phyloP scores from a whole-genome alignment of 2,329 filamentous ascomycete species.

The Microcera coccophila region DNA sequence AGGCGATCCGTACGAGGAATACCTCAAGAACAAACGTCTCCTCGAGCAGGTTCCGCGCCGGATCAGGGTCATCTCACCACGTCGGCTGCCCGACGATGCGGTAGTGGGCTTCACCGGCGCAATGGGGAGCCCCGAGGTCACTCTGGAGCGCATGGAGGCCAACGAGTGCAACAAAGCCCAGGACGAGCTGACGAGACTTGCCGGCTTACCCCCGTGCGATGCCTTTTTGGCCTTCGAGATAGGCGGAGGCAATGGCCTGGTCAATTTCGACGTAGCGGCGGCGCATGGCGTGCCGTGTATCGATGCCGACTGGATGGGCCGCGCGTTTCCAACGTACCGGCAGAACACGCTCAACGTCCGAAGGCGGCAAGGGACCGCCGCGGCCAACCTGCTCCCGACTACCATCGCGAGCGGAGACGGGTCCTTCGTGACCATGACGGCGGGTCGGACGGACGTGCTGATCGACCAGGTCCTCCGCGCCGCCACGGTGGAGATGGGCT shows the following conservation, averaged over 20 bases:
- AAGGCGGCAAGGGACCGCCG: not conserved
- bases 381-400: conserved; percentile 18
- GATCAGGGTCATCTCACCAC: conserved; percentile 40
- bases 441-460: not conserved
- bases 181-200: conserved; percentile 35
- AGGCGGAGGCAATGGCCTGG: conserved; percentile 39
- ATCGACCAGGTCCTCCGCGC: not conserved
- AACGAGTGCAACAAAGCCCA: conserved; percentile 30
- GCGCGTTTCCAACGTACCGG: conserved; percentile 38
- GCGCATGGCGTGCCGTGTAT: conserved; percentile 36
- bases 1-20: conserved; percentile 39
- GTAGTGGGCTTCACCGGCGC: conserved; percentile 42
- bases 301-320: conserved; percentile 37
- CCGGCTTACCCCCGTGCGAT: accelerated
- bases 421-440: conserved; percentile 30
- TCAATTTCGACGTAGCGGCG: conserved; percentile 30
- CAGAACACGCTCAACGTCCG: conserved; percentile 7
- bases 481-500: conserved; percentile 17
- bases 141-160: conserved; percentile 36
- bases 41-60: conserved; percentile 33
- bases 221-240: conserved; percentile 15
- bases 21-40: conserved; percentile 39
- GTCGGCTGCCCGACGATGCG: conserved; percentile 35
- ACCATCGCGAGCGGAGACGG: conserved; percentile 37
- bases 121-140: conserved; percentile 42